Evolutionary conservation across 1,284 basidiomycete genomes (phyloP).

Genomic region (Athelia psychrophila): DNA sequence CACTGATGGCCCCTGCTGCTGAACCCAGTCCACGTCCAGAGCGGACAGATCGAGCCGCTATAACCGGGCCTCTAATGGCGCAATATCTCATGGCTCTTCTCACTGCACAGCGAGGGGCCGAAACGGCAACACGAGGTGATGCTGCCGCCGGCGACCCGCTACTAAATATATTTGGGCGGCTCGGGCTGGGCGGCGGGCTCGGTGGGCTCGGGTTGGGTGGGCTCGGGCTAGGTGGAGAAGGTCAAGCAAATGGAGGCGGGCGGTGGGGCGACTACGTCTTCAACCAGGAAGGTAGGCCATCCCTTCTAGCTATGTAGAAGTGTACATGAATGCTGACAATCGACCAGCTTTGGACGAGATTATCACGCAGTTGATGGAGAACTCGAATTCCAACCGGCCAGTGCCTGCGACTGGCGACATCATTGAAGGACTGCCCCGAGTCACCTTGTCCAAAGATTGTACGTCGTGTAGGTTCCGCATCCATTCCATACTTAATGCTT

Average conservation of each 20-base stretch:
- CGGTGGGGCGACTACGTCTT: slow-evolving; percentile 81
- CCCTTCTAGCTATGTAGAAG: background rate
- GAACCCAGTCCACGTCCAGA: slow-evolving; percentile 2
- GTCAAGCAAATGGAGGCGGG: slow-evolving; percentile 36
- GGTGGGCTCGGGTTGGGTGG: slow-evolving; percentile 29
- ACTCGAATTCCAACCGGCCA: slow-evolving; percentile 60
- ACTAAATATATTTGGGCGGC: slow-evolving; percentile 7
- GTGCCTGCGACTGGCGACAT: slow-evolving; percentile 75
- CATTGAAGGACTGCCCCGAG: slow-evolving; percentile 56
- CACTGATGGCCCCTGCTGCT: slow-evolving; percentile 23
- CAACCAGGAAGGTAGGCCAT: slow-evolving; percentile 68
- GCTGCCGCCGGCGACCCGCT: too few relatives aligned
- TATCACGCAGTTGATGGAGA: slow-evolving; percentile 75
- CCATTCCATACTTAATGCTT: background rate
- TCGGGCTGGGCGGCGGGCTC: background rate
- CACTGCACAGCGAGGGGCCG: slow-evolving; percentile 28
- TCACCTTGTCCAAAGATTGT: too few relatives aligned
- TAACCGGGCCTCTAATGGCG: slow-evolving; percentile 61
- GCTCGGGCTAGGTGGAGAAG: slow-evolving; percentile 25
- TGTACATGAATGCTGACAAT: slow-evolving; percentile 10
- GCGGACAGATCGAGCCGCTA: slow-evolving; percentile 32
- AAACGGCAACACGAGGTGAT: too few relatives aligned
- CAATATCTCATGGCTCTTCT: slow-evolving; percentile 69
- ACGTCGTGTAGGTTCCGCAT: too few relatives aligned
- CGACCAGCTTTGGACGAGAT: slow-evolving; percentile 70